phyloP scores from a whole-genome alignment of 2,329 filamentous ascomycete species.

The Aspergillus fumigatus region DNA sequence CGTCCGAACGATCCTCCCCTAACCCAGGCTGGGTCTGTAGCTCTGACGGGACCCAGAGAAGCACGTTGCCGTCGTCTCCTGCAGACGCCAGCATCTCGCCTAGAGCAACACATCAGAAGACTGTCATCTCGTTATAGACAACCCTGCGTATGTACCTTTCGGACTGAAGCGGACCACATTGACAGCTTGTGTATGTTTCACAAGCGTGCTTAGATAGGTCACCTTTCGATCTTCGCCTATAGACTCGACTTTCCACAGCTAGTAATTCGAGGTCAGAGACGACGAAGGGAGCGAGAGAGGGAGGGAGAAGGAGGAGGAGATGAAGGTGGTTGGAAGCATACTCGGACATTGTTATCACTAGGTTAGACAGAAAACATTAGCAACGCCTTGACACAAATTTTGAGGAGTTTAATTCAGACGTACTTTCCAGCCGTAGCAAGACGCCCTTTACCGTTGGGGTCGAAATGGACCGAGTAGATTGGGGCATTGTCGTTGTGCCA shows the following conservation, averaged over 20 bases:
- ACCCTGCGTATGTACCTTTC: slow-evolving; percentile 58
- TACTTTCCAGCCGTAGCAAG: slow-evolving; percentile 85
- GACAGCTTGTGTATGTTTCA: slow-evolving; percentile 93
- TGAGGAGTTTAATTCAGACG: slow-evolving; percentile 9
- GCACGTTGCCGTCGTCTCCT: slow-evolving; percentile 94
- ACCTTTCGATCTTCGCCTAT: slow-evolving; percentile 84
- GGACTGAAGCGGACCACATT: slow-evolving; percentile 97
- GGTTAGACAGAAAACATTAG: slow-evolving; percentile 11
- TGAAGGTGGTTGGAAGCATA: slow-evolving; percentile 44
- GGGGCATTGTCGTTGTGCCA: slow-evolving; percentile 98
- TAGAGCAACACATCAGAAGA: slow-evolving; percentile 33
- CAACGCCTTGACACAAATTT: background rate
- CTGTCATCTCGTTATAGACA: background rate
- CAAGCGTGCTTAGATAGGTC: slow-evolving; percentile 83
- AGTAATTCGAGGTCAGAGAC: slow-evolving; percentile 35
- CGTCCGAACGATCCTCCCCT: slow-evolving; percentile 80
- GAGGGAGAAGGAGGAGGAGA: slow-evolving; percentile 17
- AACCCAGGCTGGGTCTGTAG: slow-evolving; percentile 62
- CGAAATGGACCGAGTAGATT: slow-evolving; percentile 96
- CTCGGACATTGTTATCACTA: slow-evolving; percentile 86
- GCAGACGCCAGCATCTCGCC: slow-evolving; percentile 91
- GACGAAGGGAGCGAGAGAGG: slow-evolving; percentile 7
- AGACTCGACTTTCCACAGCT: slow-evolving; percentile 88
- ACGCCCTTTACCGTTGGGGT: slow-evolving; percentile 84
- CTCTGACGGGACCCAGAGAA: slow-evolving; percentile 91